A percentile compares a stretch with the other conserved stretches of the same genome.
Evolutionary conservation across 768 basidiomycete species (phyloP).

Genomic region (Chiua virens): DNA sequence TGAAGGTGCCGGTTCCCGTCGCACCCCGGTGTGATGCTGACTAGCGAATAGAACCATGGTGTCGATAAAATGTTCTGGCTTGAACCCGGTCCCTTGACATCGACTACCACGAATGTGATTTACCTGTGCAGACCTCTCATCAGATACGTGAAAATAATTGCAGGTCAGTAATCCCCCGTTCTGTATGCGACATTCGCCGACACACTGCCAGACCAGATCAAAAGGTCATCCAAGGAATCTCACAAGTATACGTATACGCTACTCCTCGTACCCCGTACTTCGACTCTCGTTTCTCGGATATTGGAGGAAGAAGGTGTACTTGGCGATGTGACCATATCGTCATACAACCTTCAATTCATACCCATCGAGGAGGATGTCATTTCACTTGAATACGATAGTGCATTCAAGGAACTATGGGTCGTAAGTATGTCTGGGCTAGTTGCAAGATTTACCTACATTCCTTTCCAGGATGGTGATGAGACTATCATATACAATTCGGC

Average conservation of each 20-base stretch:
- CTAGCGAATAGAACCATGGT: slow-evolving; percentile 80
- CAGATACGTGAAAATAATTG: slow-evolving; percentile 83
- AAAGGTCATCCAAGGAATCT: slow-evolving; percentile 67
- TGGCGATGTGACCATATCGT: slow-evolving; percentile 85
- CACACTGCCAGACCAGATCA: slow-evolving; percentile 78
- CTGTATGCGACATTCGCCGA: slow-evolving; percentile 21
- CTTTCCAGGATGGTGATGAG: slow-evolving; percentile 84
- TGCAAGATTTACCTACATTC: not conserved
- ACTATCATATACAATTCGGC: slow-evolving; percentile 87
- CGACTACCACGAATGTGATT: slow-evolving; percentile 84
- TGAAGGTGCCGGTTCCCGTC: slow-evolving; percentile 63
- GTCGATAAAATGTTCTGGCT: slow-evolving; percentile 99
- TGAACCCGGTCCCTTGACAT: slow-evolving; percentile 81
- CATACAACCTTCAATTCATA: slow-evolving; percentile 92
- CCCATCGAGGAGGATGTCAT: slow-evolving; percentile 91
- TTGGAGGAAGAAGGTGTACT: slow-evolving; percentile 97
- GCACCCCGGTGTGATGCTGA: slow-evolving; percentile 5
- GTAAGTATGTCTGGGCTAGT: slow-evolving; percentile 46
- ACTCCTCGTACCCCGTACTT: slow-evolving; percentile 83
- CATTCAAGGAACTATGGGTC: slow-evolving; percentile 89
- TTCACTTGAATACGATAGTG: slow-evolving; percentile 82
- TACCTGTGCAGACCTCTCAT: slow-evolving; percentile 91
- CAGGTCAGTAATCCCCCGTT: slow-evolving; percentile 54
- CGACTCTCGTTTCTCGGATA: slow-evolving; percentile 80
- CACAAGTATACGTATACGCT: slow-evolving; percentile 84